Evolutionary conservation across 2,329 filamentous ascomycete species (phyloP), one percentile per base, ranked within the genome.

Genomic region (Aspergillus costaricaensis): DNA sequence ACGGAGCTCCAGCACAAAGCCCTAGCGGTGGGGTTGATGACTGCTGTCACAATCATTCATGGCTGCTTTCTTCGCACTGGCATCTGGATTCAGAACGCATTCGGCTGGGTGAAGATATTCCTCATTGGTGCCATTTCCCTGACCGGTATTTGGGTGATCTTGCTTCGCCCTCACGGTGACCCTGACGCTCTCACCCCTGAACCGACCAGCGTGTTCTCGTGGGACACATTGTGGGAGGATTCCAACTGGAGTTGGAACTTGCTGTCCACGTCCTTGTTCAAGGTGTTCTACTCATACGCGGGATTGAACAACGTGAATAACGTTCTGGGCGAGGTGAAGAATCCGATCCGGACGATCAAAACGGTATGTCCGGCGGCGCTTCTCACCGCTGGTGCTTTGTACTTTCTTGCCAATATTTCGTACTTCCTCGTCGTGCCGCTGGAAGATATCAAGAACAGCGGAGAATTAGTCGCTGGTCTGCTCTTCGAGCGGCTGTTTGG

Each of bases 161-260:
- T 85, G 1, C 79, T 83, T 23, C 76, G 74, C 1, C 75, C 75
- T 0, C 56, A 64, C n/a, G 65, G 66, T 3, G 23, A 63, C 17
- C 48, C 62, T 4, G 61, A 53, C 7, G 54, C 43, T 17, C 56
- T 36, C 36, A 55, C 9, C 41, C 57, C 1, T 17, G 51, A 1
- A n/a, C 25, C 15, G 0, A 23, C 17, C 2, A 44, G 23, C 27
- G 53, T 60, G 1, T 62, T 69, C 23, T 70, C 72, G 0, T 88
- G 85, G 82, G 78, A 84, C 17, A 74, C 79, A 0, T 66, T 90
- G 0, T 90, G 87, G 86, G 80, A 84, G 44, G 86, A 82, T 36
- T 89, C 86, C 1, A 85, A 87, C 57, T 91, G 88, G 87, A 88
- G 84, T 67, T 89, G 86, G 82, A 86, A 86, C 30, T 79, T 85